phyloP scores from a whole-genome alignment of 1,139 yeast species.

The Yamadazyma atmosphaerica region DNA sequence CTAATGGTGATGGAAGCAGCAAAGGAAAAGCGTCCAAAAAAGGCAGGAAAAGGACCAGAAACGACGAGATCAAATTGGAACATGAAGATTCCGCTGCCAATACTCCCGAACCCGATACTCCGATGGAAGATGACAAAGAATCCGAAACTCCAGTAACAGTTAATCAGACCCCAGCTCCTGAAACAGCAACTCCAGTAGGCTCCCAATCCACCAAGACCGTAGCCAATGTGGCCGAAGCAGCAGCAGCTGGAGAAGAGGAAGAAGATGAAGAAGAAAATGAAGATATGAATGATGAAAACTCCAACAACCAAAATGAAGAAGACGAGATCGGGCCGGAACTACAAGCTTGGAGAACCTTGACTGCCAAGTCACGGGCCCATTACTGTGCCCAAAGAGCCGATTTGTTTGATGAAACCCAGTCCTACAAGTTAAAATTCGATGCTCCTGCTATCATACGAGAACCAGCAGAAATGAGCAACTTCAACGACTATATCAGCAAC shows the following conservation, averaged over 20 bases:
- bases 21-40: constrained; percentile 41
- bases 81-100: constrained; percentile 13
- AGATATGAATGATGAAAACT: constrained; percentile 24
- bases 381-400: constrained; percentile 69
- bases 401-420: constrained; percentile 53
- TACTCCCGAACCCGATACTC: constrained; percentile 16
- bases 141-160: constrained; percentile 14
- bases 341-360: constrained; percentile 78
- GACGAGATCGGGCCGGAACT: constrained; percentile 63
- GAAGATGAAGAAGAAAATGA: constrained; percentile 26
- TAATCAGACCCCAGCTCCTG: constrained; percentile 9
- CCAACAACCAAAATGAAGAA: constrained; percentile 43
- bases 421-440: constrained; percentile 55
- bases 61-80: constrained; percentile 35
- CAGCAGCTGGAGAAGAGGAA: constrained; percentile 30
- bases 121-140: constrained; percentile 13
- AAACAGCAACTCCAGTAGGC: constrained; percentile 10
- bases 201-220: constrained; percentile 14
- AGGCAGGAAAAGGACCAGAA: constrained; percentile 44
- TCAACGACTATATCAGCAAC: constrained; percentile 48
- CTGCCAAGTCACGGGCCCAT: constrained; percentile 77
- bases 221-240: constrained; percentile 12
- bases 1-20: constrained; percentile 29
- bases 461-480: constrained; percentile 59
- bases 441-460: constrained; percentile 69